These are phyloP conservation scores for Taphrina betulina DNA, from an alignment of 1,139 yeast species.

Conservation along the genomic window DNA sequence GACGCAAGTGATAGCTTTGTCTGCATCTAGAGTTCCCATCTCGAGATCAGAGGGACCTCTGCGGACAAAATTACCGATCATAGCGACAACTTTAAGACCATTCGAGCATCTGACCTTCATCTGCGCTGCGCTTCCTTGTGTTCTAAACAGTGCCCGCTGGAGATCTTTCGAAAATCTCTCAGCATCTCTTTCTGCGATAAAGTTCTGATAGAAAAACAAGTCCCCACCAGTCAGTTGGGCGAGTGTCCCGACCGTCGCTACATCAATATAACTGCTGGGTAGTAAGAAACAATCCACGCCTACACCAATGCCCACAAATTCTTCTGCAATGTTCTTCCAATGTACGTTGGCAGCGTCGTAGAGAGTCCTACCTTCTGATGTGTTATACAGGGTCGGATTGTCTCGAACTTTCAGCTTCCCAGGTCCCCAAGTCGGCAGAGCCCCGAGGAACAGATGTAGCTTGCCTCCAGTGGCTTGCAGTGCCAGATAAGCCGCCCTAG, in stretches of 20 bases:
- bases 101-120: constrained; percentile 83
- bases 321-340: constrained; percentile 61
- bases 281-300: constrained; percentile 78
- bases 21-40: constrained; percentile 64
- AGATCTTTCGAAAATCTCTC: constrained; percentile 62
- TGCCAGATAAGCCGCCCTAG: constrained; percentile 67
- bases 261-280: constrained; percentile 64
- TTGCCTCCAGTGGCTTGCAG: constrained; percentile 68
- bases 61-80: constrained; percentile 58
- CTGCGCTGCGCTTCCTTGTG: constrained; percentile 74
- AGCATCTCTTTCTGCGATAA: constrained; percentile 70
- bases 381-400: constrained; percentile 43
- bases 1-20: constrained; percentile 68
- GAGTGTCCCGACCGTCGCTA: constrained; percentile 70
- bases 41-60: constrained; percentile 57
- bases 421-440: constrained; percentile 80
- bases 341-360: constrained; percentile 62
- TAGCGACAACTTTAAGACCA: constrained; percentile 80
- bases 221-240: constrained; percentile 72
- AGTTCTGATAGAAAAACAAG: constrained; percentile 64
- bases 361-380: constrained; percentile 57
- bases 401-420: constrained; percentile 66
- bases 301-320: constrained; percentile 59
- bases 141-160: constrained; percentile 43
- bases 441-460: constrained; percentile 64